Evolutionary conservation across 352 stramenopile genomes (phyloP).

Genomic region (Chrysophaeum taylorii): DNA sequence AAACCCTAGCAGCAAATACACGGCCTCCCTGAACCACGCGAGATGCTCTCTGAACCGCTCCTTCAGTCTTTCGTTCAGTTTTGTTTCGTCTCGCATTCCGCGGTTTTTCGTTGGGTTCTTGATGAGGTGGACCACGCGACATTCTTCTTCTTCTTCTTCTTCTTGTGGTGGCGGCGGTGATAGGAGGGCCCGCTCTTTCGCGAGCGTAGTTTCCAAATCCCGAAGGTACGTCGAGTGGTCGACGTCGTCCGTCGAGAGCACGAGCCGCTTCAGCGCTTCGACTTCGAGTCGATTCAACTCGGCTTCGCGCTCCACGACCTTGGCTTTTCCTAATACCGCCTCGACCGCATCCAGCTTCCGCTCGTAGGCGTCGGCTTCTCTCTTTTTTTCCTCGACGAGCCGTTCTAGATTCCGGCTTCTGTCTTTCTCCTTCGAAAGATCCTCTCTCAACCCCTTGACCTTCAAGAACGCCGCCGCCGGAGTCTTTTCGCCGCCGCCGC

Average conservation of each 20-base stretch:
- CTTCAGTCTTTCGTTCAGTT: slow-evolving; percentile 36
- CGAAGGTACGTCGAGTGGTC: background rate
- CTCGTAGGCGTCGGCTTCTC: too few species aligned
- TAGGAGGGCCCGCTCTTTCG: background rate
- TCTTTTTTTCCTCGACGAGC: too few species aligned
- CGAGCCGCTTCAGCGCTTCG: background rate
- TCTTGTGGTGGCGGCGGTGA: background rate
- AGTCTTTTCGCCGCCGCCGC: background rate
- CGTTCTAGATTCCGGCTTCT: too few species aligned
- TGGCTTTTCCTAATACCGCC: too few species aligned
- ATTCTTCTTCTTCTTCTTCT: background rate
- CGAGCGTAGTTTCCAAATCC: background rate
- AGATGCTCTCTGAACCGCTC: slow-evolving; percentile 55
- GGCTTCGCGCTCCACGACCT: background rate
- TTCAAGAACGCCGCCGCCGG: background rate
- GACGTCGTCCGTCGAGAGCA: background rate
- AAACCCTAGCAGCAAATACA: slow-evolving; percentile 52
- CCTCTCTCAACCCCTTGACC: too few species aligned
- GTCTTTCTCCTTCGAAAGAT: too few species aligned
- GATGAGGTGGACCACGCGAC: background rate
- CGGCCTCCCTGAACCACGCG: slow-evolving; percentile 48
- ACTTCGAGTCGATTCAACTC: background rate
- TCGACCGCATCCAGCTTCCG: too few species aligned
- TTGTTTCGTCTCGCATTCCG: slow-evolving; percentile 37
- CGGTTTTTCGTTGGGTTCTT: background rate